phyloP scores from a whole-genome alignment of 352 stramenopile species.

The Globisporangium nagaii region DNA sequence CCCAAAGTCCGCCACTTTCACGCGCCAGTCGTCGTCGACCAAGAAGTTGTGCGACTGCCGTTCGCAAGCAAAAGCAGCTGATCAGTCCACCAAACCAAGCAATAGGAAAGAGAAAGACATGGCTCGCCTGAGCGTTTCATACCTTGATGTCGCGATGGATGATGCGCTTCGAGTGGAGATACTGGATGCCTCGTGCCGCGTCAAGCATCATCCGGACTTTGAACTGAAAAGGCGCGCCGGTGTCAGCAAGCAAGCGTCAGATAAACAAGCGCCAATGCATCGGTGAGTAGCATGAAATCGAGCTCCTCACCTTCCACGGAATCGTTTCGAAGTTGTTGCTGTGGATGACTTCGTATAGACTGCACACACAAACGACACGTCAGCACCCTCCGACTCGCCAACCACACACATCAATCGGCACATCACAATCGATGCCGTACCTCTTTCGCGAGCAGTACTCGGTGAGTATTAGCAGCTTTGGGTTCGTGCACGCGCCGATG shows the following conservation, averaged over 20 bases:
- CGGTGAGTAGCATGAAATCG: no score
- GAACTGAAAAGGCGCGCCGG: slow-evolving; percentile 67
- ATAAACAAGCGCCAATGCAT: no score
- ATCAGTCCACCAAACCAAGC: no score
- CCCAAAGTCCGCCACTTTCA: slow-evolving; percentile 86
- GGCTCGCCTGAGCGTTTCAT: no score
- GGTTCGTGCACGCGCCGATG: slow-evolving; percentile 86
- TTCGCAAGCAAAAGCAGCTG: neutral
- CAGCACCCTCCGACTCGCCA: neutral
- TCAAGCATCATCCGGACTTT: slow-evolving; percentile 90
- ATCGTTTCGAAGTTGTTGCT: slow-evolving; percentile 87
- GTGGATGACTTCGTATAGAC: slow-evolving; percentile 88
- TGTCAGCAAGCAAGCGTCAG: no score
- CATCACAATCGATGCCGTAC: slow-evolving; percentile 21
- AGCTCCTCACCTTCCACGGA: slow-evolving; percentile 67
- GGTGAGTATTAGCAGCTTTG: slow-evolving; percentile 87
- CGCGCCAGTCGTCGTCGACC: slow-evolving; percentile 86
- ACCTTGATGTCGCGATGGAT: slow-evolving; percentile 91
- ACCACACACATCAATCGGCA: neutral
- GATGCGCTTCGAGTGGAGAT: slow-evolving; percentile 82
- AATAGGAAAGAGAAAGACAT: no score
- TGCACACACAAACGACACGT: slow-evolving; percentile 16
- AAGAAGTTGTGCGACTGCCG: slow-evolving; percentile 85
- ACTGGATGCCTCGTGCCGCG: slow-evolving; percentile 83
- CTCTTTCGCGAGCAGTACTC: slow-evolving; percentile 88